Percentiles rank a stretch among this genome's conserved stretches.
phyloP scores from a whole-genome alignment of 257 asterid species.

The Nemophila menziesii region DNA sequence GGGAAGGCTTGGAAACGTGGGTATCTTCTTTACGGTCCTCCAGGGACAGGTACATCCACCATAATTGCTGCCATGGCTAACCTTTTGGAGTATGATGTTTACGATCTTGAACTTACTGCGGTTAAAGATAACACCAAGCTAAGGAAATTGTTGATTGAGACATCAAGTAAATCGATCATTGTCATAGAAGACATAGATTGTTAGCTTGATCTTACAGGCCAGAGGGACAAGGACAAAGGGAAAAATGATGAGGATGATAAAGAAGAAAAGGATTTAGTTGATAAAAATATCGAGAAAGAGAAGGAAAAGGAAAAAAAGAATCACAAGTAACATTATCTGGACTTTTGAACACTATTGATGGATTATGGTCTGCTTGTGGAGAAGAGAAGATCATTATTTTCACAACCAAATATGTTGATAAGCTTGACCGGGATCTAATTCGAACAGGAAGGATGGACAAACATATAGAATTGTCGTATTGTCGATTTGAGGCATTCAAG shows the following conservation, averaged over 20 bases:
- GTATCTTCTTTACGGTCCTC: constrained; percentile 17
- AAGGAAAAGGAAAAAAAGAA: constrained; percentile 10
- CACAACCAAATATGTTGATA: no score
- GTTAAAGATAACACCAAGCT: constrained; percentile 15
- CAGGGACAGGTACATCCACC: constrained; percentile 17
- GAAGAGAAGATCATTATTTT: constrained; percentile 12
- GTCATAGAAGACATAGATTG: constrained; percentile 20
- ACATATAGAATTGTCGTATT: constrained; percentile 15
- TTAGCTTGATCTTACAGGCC: constrained; percentile 15
- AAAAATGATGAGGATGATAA: neutral
- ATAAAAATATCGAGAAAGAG: neutral
- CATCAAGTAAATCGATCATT: constrained; percentile 10
- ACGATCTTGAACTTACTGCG: constrained; percentile 15
- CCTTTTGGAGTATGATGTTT: constrained; percentile 12
- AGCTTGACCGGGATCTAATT: constrained; percentile 16
- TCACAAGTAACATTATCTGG: constrained; percentile 20
- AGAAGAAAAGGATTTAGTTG: neutral
- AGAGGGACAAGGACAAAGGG: constrained; percentile 10
- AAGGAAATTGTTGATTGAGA: constrained; percentile 10
- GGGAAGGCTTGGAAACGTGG: constrained; percentile 66
- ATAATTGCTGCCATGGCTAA: constrained; percentile 16
- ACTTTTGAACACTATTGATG: no score
- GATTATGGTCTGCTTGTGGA: constrained; percentile 12
- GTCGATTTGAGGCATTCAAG: constrained; percentile 13
- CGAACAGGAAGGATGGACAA: constrained; percentile 16